phyloP scores from a whole-genome alignment of 768 basidiomycete genomes.

The Lactifluus rugatus region DNA sequence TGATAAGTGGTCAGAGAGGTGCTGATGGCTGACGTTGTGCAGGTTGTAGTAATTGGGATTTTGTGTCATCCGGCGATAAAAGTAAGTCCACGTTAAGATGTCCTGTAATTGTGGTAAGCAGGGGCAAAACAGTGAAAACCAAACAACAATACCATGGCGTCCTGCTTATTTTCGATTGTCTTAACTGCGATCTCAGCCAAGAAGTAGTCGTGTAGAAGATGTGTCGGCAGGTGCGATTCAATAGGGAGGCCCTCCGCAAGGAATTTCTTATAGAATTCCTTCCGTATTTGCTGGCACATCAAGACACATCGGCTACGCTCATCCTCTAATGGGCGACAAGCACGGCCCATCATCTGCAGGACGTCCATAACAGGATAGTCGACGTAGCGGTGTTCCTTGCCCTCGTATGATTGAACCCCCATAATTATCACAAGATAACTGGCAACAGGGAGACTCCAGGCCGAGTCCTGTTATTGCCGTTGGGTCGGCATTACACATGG shows the following conservation, averaged over 20 bases:
- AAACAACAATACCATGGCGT: slow-evolving; percentile 62
- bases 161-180: slow-evolving; percentile 99
- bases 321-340: slow-evolving; percentile 84
- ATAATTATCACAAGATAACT: slow-evolving; percentile 99
- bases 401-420: slow-evolving; percentile 97
- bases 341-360: slow-evolving; percentile 98
- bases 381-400: slow-evolving; percentile 94
- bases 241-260: slow-evolving; percentile 94
- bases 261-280: slow-evolving; percentile 99
- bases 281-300: slow-evolving; percentile 96
- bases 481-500: background rate
- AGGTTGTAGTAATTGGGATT: slow-evolving; percentile 95
- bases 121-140: background rate
- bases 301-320: slow-evolving; percentile 87
- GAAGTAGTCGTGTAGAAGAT: slow-evolving; percentile 93
- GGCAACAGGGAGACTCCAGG: slow-evolving; percentile 90
- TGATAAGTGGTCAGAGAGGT: slow-evolving; percentile 91
- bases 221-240: slow-evolving; percentile 87
- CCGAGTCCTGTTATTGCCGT: slow-evolving; percentile 57
- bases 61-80: slow-evolving; percentile 95
- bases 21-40: slow-evolving; percentile 91
- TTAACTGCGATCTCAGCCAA: slow-evolving; percentile 96
- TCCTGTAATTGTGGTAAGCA: slow-evolving; percentile 39
- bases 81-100: slow-evolving; percentile 97
- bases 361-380: slow-evolving; percentile 99